A percentile compares a stretch with the other conserved stretches of the same genome.
Conservation (phyloP, 305 asterid species). For the Fraxinus velutina region DNA sequence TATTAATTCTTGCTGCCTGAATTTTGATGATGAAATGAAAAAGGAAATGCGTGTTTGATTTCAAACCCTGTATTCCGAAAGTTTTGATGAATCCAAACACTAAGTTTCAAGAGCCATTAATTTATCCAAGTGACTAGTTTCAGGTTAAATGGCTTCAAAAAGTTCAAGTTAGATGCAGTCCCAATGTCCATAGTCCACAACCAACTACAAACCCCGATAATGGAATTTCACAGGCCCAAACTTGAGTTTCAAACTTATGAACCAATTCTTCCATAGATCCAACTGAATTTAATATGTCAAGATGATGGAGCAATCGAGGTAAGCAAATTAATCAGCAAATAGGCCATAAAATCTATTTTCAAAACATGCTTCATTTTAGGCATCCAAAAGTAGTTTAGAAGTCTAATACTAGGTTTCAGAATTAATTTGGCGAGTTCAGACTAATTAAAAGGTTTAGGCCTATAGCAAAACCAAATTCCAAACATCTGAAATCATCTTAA, state of each 20-base stretch:
- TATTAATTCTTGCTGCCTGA: slow-evolving; percentile 8
- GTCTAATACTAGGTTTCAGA: neutral
- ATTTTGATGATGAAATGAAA: neutral
- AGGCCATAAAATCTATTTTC: neutral
- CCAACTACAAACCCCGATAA: neutral
- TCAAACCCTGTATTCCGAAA: neutral
- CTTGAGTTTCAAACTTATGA: neutral
- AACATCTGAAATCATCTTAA: neutral
- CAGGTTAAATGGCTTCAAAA: neutral
- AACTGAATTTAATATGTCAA: neutral
- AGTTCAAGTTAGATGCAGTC: neutral
- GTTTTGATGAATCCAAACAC: neutral
- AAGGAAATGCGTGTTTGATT: neutral
- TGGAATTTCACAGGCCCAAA: neutral
- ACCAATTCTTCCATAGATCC: neutral
- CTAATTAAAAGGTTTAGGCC: neutral
- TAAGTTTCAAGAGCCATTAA: neutral
- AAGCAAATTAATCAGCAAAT: neutral
- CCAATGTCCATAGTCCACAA: neutral
- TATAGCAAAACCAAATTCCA: neutral
- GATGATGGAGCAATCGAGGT: slow-evolving; percentile 1
- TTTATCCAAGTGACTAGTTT: neutral
- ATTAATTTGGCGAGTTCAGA: neutral
- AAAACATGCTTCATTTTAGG: neutral
- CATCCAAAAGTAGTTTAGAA: neutral